Evolutionary conservation across 2,329 filamentous ascomycete species (phyloP).

Genomic region (Penicillium thymicola): DNA sequence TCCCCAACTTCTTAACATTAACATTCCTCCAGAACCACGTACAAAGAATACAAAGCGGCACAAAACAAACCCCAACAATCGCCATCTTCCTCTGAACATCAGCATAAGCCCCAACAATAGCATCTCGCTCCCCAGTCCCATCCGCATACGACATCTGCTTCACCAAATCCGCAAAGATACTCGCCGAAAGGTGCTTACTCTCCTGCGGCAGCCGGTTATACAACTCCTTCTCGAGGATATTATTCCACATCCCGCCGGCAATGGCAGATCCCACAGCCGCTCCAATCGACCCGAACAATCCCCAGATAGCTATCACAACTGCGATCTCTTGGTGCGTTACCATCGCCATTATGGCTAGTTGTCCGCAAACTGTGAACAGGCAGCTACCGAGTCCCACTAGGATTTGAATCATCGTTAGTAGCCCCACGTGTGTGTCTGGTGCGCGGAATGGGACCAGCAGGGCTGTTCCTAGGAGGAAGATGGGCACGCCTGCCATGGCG

Average conservation of each 20-base stretch:
- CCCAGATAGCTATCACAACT: slow-evolving; percentile 5
- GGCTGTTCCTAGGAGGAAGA: slow-evolving; percentile 8
- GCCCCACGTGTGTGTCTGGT: slow-evolving; percentile 5
- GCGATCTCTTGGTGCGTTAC: slow-evolving; percentile 11
- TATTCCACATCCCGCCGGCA: slow-evolving; percentile 11
- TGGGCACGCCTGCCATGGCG: slow-evolving; percentile 4
- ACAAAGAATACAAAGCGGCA: slow-evolving; percentile 7
- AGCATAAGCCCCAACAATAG: slow-evolving; percentile 48
- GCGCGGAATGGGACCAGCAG: slow-evolving; percentile 7
- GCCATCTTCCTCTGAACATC: slow-evolving; percentile 47
- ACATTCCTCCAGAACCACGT: slow-evolving; percentile 11
- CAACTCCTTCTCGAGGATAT: slow-evolving; percentile 1
- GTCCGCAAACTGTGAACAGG: slow-evolving; percentile 5
- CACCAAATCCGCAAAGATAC: slow-evolving; percentile 9
- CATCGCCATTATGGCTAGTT: slow-evolving; percentile 7
- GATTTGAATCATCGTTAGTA: slow-evolving; percentile 8
- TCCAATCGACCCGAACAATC: slow-evolving; percentile 8
- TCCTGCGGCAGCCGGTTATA: slow-evolving; percentile 1
- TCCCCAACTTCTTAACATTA: slow-evolving; percentile 8
- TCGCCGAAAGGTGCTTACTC: slow-evolving; percentile 4
- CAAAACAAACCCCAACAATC: slow-evolving; percentile 30
- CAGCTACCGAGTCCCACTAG: slow-evolving; percentile 7
- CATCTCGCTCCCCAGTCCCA: slow-evolving; percentile 42
- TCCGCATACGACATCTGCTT: slow-evolving; percentile 35
- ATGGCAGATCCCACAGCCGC: slow-evolving; percentile 6